These are phyloP conservation scores for Coccomyxa sp. DNA, from an alignment of 139 green algal genomes.

Conservation along the genomic window DNA sequence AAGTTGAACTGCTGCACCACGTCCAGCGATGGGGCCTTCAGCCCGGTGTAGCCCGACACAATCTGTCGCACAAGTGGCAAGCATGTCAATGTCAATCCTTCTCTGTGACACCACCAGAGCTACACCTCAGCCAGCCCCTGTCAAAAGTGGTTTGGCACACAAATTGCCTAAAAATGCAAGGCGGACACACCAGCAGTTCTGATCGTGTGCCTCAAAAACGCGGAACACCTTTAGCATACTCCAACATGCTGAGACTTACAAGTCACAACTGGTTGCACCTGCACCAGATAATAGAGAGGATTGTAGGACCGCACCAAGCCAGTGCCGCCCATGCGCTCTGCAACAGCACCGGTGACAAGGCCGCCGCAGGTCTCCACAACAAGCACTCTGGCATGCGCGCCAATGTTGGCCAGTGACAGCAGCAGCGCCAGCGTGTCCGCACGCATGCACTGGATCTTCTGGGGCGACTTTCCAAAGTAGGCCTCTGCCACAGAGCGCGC, in stretches of 20 bases:
- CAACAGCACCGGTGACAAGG: slow-evolving; percentile 56
- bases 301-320: slow-evolving; percentile 41
- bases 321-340: slow-evolving; percentile 69
- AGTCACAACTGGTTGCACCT: not conserved
- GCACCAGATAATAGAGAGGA: not conserved
- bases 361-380: slow-evolving; percentile 66
- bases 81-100: not conserved
- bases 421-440: slow-evolving; percentile 67
- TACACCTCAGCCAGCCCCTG: not conserved
- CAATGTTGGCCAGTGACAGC: slow-evolving; percentile 73
- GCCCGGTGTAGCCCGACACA: slow-evolving; percentile 16
- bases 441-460: slow-evolving; percentile 59
- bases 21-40: slow-evolving; percentile 20
- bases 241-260: not conserved
- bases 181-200: not conserved
- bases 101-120: not conserved
- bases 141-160: not conserved
- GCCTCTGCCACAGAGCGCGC: slow-evolving; percentile 52
- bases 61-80: not conserved
- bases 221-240: too few species aligned
- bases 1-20: slow-evolving; percentile 48
- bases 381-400: slow-evolving; percentile 49
- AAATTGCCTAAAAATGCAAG: not conserved
- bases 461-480: slow-evolving; percentile 36
- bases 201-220: not conserved